Percentiles rank a stretch among this genome's conserved stretches.
phyloP scores from a whole-genome alignment of 805 yeast genomes.

The Candida insectalens region DNA sequence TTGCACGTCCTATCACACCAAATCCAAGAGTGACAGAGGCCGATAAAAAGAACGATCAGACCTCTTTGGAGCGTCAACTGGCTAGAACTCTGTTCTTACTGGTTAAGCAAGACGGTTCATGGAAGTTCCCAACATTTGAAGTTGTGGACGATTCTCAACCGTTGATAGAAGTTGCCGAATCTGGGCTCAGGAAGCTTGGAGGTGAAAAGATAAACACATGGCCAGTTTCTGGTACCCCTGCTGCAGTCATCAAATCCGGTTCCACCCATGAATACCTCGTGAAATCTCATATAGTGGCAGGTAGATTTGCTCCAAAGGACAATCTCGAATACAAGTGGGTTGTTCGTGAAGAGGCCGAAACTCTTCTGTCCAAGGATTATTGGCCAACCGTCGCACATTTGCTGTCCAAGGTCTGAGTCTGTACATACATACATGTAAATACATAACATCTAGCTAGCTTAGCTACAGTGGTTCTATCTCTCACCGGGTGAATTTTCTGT shows the following conservation, averaged over 20 bases:
- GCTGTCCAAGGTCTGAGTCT: background rate
- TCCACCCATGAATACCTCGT: slow-evolving; percentile 55
- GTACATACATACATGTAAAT: background rate
- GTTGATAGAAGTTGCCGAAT: slow-evolving; percentile 65
- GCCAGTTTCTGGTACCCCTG: slow-evolving; percentile 87
- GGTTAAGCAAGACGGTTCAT: slow-evolving; percentile 36
- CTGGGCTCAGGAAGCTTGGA: slow-evolving; percentile 61
- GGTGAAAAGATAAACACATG: slow-evolving; percentile 75
- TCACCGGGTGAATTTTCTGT: background rate
- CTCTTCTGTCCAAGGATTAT: slow-evolving; percentile 43
- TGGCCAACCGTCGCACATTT: slow-evolving; percentile 44
- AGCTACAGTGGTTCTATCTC: background rate
- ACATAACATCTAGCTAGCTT: background rate
- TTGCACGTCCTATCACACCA: slow-evolving; percentile 59
- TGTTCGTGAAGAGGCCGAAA: slow-evolving; percentile 64
- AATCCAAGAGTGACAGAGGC: slow-evolving; percentile 72
- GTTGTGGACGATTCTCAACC: slow-evolving; percentile 33
- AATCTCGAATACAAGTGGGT: slow-evolving; percentile 67
- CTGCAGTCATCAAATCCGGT: slow-evolving; percentile 47
- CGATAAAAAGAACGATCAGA: slow-evolving; percentile 50
- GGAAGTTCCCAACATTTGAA: slow-evolving; percentile 76
- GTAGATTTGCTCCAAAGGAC: slow-evolving; percentile 45
- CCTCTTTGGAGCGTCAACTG: slow-evolving; percentile 70
- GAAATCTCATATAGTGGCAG: slow-evolving; percentile 84
- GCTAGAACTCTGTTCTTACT: slow-evolving; percentile 73